Base-by-base conservation (phyloP, 768 basidiomycete species). In the Candolleomyces eurysporus region DNA sequence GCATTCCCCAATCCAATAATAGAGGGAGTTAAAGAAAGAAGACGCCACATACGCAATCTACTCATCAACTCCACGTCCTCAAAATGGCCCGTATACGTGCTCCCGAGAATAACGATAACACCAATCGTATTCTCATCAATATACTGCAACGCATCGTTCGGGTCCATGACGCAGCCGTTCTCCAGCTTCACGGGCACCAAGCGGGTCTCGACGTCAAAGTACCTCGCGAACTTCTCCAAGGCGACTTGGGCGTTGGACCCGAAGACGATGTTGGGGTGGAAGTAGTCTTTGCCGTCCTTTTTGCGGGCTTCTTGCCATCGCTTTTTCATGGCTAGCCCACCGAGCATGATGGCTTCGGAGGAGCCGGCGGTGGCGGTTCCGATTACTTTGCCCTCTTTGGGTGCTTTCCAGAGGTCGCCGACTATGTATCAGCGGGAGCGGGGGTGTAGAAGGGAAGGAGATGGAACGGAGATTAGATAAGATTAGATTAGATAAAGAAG, bases 101-200 rank as follows among this genome's bases (percentile, higher is more conserved):
- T 78, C 40, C 78, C 81, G 7, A 82, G 63, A 61, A 83, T 83
- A 56, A 82, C 83, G 65, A 87, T 86, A 32, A 89, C 80, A 39
- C 86, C 84, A 64, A 89, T 89, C 4, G 84, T 86, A 71, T 89
- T 89, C 71, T 90, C 87, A 69, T 90, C 87, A 49, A 87, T 83
- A 62, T 73, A 82, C 60, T 82, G 74, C 31, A 87, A 73, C 2
- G 85, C 85, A 31, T 85, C 80, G 60, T 82, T 74, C 0, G 86
- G 82, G 59, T 80, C 73, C 83, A 87, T 83, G 60, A 83, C 75
- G 64, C 81, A 81, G 51, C 78, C 77, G 40, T 74, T 78, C n/a
- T 72, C 69, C 0, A 71, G 73, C 57, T 76, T 80, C 16, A 81
- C 79, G 22, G 79, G 80, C 14, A 81, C 81, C 54, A 81, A 69